Evolutionary conservation across 768 basidiomycete genomes (phyloP).

Genomic region (Gloeophyllum trabeum): DNA sequence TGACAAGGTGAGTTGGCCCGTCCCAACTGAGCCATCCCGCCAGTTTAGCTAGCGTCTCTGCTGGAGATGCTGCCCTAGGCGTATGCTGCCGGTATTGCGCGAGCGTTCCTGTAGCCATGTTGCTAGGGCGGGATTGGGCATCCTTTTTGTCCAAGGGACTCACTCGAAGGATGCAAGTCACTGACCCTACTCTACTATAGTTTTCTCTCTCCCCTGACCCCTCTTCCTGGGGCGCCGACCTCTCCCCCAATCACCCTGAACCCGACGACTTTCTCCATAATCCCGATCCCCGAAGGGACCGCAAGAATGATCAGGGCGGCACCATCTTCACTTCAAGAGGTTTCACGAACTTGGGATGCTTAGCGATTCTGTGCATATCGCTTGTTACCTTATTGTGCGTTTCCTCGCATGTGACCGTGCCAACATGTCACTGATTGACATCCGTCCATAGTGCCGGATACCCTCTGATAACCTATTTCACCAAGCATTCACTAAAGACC

Average conservation of each 20-base stretch:
- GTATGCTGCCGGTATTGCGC: background rate
- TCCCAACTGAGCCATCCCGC: background rate
- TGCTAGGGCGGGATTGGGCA: too few relatives aligned
- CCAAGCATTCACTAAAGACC: background rate
- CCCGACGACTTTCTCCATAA: constrained; percentile 17
- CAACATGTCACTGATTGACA: constrained; percentile 12
- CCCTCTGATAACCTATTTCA: constrained; percentile 9
- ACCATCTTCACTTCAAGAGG: constrained; percentile 49
- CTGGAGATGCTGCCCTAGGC: background rate
- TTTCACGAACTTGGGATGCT: constrained; percentile 61
- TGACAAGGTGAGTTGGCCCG: constrained; percentile 14
- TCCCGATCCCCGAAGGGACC: constrained; percentile 13
- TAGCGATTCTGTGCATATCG: constrained; percentile 37
- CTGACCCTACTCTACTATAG: too few relatives aligned
- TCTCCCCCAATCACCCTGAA: constrained; percentile 28
- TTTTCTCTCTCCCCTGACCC: constrained; percentile 71
- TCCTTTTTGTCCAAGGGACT: too few relatives aligned
- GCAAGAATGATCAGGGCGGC: constrained; percentile 24
- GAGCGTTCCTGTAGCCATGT: background rate
- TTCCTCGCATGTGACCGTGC: constrained; percentile 3
- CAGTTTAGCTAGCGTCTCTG: background rate
- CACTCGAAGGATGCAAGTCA: too few relatives aligned
- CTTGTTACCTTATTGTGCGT: constrained; percentile 52
- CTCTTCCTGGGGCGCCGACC: constrained; percentile 56
- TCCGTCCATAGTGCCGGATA: constrained; percentile 9